Evolutionary conservation across 75 land plant genomes (phyloP).

Genomic region (Isoetes taiwanensis): DNA sequence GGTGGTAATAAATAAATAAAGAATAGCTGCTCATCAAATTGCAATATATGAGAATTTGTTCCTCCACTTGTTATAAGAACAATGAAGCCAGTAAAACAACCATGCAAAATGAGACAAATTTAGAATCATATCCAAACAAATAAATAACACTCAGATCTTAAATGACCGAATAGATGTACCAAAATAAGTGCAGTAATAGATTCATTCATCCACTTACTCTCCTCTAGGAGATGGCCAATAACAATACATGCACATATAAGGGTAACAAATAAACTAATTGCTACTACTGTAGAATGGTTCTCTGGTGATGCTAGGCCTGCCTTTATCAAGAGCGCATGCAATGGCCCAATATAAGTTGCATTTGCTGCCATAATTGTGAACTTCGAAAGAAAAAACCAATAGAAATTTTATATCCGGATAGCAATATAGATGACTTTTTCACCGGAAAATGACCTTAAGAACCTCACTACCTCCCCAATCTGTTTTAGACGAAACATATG

Average conservation of each 20-base stretch:
- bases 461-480: too few relatives aligned
- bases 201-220: slow-evolving; percentile 73
- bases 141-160: too few relatives aligned
- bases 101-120: slow-evolving; percentile 27
- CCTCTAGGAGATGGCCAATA: slow-evolving; percentile 75
- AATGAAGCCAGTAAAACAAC: slow-evolving; percentile 43
- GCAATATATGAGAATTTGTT: slow-evolving; percentile 43
- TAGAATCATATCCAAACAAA: background rate
- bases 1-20: slow-evolving; percentile 89
- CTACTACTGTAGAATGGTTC: too few relatives aligned
- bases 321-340: too few relatives aligned
- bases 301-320: too few relatives aligned
- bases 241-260: slow-evolving; percentile 75
- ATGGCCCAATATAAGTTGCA: too few relatives aligned
- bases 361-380: too few relatives aligned
- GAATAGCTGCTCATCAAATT: slow-evolving; percentile 66
- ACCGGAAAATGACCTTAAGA: too few relatives aligned
- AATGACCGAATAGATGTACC: slow-evolving; percentile 21
- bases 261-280: slow-evolving; percentile 51
- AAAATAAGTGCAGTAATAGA: slow-evolving; percentile 65
- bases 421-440: too few relatives aligned
- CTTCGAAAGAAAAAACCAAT: too few relatives aligned
- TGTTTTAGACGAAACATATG: too few relatives aligned
- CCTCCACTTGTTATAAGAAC: slow-evolving; percentile 43
- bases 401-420: too few relatives aligned